phyloP scores from a whole-genome alignment of 257 asterid genomes.

The Solanum boliviense region DNA sequence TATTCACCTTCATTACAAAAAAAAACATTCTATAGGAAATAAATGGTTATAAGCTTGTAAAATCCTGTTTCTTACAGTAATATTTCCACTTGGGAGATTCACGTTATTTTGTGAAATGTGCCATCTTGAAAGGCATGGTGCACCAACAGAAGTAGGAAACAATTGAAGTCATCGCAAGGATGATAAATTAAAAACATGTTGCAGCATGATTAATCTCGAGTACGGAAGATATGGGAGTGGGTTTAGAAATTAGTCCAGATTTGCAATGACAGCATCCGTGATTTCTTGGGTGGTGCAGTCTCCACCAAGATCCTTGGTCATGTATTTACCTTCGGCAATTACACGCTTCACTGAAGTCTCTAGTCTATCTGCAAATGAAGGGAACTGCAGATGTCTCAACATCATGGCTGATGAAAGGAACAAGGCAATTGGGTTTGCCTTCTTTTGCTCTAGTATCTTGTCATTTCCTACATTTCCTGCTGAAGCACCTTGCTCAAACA shows the following conservation, averaged over 20 bases:
- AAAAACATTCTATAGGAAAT: not conserved
- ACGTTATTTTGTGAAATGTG: not conserved
- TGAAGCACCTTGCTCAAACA: constrained; percentile 97
- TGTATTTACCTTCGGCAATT: constrained; percentile 54
- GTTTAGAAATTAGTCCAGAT: constrained; percentile 28
- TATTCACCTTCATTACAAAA: not conserved
- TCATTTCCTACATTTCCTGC: constrained; percentile 94
- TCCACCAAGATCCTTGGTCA: constrained; percentile 90
- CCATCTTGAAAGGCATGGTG: not conserved
- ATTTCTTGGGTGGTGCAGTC: constrained; percentile 76
- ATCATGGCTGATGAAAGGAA: constrained; percentile 94
- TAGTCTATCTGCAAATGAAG: constrained; percentile 87
- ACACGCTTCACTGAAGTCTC: constrained; percentile 81
- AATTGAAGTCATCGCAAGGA: not conserved
- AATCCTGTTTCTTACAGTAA: not conserved
- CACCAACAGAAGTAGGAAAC: not conserved
- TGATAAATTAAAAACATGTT: not conserved
- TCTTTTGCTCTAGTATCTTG: constrained; percentile 47
- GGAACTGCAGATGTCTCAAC: constrained; percentile 95
- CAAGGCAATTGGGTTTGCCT: constrained; percentile 85
- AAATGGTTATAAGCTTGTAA: not conserved
- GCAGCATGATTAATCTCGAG: not conserved
- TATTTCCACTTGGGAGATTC: not conserved
- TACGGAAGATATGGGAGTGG: not conserved
- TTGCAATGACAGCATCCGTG: constrained; percentile 79